A percentile compares a stretch with the other conserved stretches of the same genome.
Conservation (phyloP, 192 early-diverging fungal genomes). For the Bifiguratus adelaidae region DNA sequence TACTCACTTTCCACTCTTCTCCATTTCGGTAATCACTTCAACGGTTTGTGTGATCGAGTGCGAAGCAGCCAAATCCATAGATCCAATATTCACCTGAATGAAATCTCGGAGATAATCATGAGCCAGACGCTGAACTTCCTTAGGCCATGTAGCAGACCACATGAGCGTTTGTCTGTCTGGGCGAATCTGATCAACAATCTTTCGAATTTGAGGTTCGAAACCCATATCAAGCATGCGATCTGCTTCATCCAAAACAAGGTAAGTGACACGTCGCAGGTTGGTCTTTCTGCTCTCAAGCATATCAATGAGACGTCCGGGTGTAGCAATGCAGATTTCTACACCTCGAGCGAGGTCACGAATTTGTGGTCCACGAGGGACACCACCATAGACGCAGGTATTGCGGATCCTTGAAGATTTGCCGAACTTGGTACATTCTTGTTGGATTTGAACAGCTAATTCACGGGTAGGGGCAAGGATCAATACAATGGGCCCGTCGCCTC, state of each 20-base stretch:
- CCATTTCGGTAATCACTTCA: slow-evolving; percentile 77
- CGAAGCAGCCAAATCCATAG: slow-evolving; percentile 82
- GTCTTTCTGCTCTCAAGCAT: slow-evolving; percentile 84
- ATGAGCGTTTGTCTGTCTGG: slow-evolving; percentile 97
- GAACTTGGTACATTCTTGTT: slow-evolving; percentile 91
- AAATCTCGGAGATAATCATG: slow-evolving; percentile 85
- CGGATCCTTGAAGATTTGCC: slow-evolving; percentile 80
- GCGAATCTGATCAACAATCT: slow-evolving; percentile 94
- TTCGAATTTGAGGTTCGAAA: slow-evolving; percentile 96
- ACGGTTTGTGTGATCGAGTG: slow-evolving; percentile 89
- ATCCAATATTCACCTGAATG: slow-evolving; percentile 96
- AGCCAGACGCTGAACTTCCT: slow-evolving; percentile 87
- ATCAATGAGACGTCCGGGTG: slow-evolving; percentile 96
- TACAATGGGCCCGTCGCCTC: slow-evolving; percentile 94
- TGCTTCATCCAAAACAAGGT: slow-evolving; percentile 97
- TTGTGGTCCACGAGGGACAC: slow-evolving; percentile 85
- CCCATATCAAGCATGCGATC: slow-evolving; percentile 99
- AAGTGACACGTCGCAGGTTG: slow-evolving; percentile 90
- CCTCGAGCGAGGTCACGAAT: slow-evolving; percentile 76
- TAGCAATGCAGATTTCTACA: slow-evolving; percentile 95
- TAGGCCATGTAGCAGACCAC: slow-evolving; percentile 99
- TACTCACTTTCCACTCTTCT: slow-evolving; percentile 70
- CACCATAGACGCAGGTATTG: slow-evolving; percentile 94
- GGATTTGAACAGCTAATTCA: slow-evolving; percentile 96
- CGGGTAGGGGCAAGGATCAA: slow-evolving; percentile 93